These are phyloP conservation scores for Musa beccarii DNA, from an alignment of 176 grass and related monocot genomes.

Conservation along the genomic window DNA sequence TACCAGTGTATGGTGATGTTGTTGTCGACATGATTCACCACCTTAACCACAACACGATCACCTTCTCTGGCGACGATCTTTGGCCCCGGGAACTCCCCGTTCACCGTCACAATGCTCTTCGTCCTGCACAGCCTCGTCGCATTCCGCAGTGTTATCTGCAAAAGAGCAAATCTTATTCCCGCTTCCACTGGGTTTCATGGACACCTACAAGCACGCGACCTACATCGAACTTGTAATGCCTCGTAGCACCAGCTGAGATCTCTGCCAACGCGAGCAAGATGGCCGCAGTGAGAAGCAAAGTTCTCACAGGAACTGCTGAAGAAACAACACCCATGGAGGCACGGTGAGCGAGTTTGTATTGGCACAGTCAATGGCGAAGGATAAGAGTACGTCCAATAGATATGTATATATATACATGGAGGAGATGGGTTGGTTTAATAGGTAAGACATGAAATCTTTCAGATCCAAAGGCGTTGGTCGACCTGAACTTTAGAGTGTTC, in stretches of 20 bases:
- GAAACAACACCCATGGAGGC: background rate
- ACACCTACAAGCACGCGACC: background rate
- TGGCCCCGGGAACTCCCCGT: slow-evolving; percentile 9
- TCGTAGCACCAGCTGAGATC: background rate
- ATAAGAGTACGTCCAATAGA: no score
- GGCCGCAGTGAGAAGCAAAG: background rate
- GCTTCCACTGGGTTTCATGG: background rate
- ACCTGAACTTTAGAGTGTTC: background rate
- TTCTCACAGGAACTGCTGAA: background rate
- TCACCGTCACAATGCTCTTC: slow-evolving; percentile 14
- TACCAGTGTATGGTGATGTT: slow-evolving; percentile 10
- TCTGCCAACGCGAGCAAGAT: no score
- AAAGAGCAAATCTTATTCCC: no score
- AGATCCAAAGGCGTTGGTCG: background rate
- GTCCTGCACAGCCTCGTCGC: slow-evolving; percentile 7
- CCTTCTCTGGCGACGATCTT: slow-evolving; percentile 7
- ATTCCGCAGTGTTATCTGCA: background rate
- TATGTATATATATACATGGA: background rate
- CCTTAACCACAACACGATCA: background rate
- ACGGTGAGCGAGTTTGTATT: no score
- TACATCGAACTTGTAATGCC: slow-evolving; percentile 11
- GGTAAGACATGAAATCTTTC: background rate
- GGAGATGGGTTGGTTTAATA: no score
- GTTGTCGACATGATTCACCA: background rate
- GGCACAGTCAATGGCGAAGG: background rate